phyloP scores from a whole-genome alignment of 192 early-diverging fungal genomes.

The Umbelopsis vinacea region DNA sequence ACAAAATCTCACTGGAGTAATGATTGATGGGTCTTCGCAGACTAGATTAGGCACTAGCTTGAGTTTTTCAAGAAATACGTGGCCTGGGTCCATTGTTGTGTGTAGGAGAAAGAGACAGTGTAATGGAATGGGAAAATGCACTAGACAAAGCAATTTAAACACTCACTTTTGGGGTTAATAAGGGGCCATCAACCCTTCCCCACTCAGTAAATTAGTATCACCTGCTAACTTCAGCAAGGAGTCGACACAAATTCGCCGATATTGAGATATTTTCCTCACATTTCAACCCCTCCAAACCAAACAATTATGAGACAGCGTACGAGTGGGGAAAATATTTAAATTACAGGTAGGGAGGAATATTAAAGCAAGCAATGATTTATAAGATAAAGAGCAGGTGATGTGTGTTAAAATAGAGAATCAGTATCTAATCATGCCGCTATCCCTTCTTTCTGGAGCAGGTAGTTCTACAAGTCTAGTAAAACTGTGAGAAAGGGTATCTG shows the following conservation, averaged over 20 bases:
- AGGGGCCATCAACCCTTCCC: no score
- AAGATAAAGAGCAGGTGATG: no score
- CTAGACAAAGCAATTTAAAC: not conserved
- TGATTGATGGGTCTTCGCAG: constrained; percentile 21
- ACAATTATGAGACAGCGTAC: no score
- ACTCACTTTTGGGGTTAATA: not conserved
- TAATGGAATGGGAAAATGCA: not conserved
- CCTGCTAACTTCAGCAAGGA: no score
- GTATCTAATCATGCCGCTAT: constrained; percentile 21
- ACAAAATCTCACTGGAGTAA: constrained; percentile 6
- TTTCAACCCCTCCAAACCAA: no score
- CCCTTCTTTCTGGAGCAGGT: constrained; percentile 3
- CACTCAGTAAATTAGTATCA: no score
- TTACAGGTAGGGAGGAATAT: no score
- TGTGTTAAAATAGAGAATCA: not conserved
- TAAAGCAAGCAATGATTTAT: no score
- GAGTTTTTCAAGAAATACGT: constrained; percentile 3
- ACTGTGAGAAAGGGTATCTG: not conserved
- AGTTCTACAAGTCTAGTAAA: constrained; percentile 8
- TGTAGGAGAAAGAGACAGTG: not conserved
- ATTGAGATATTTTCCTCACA: no score
- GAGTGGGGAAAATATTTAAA: no score
- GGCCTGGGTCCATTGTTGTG: constrained; percentile 18
- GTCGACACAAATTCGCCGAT: no score
- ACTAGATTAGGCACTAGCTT: constrained; percentile 24